Base-by-base conservation (phyloP, 2,329 filamentous ascomycete genomes). In the Scleromitrula shiraiana region DNA sequence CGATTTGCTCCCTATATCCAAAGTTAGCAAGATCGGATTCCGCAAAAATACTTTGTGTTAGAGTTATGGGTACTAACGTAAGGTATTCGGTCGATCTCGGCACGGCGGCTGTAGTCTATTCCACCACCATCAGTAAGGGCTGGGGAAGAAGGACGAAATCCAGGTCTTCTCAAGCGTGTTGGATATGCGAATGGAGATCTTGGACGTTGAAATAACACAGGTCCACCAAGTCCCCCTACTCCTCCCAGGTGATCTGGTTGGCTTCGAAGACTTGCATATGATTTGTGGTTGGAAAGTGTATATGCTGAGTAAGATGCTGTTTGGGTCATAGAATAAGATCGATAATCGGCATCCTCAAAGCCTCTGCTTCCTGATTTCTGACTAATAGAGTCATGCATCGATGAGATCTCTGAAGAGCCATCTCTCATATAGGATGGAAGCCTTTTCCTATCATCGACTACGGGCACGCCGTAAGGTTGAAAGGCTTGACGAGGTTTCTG, bases 151-250 rank as follows among this genome's bases (percentile, higher is more conserved):
- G 62, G 62, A 3, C 60, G 60, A 44, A 64, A 63, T 2, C 74
- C 74, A 15, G 75, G 75, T 17, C 77, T 71, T 58, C 71, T 78
- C 27, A 80, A 62, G 15, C 77, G 72, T 38, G 76, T 73, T 22
- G 77, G 76, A 50, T 80, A 80, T 19, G 75, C 75, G 51, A 76
- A 80, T 1, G 77, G 77, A 19, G 77, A 80, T 24, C 75, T 70
- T 40, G 76, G 74, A n/a, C 76, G 69, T 54, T 76, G 75, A 42
- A 72, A 56, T 24, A 65, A 61, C 9, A 37, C 49, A 22, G 38
- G 10, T 37, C 59, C 60, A 19, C 61, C 61, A 40, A n/a, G n/a
- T n/a, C n/a, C n/a, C n/a, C n/a, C n/a, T n/a, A n/a, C n/a, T n/a
- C n/a, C n/a, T n/a, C n/a, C n/a, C n/a, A n/a, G n/a, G n/a, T n/a